Evolutionary conservation across 2,329 filamentous ascomycete genomes (phyloP).

Genomic region (Exophiala mesophila): DNA sequence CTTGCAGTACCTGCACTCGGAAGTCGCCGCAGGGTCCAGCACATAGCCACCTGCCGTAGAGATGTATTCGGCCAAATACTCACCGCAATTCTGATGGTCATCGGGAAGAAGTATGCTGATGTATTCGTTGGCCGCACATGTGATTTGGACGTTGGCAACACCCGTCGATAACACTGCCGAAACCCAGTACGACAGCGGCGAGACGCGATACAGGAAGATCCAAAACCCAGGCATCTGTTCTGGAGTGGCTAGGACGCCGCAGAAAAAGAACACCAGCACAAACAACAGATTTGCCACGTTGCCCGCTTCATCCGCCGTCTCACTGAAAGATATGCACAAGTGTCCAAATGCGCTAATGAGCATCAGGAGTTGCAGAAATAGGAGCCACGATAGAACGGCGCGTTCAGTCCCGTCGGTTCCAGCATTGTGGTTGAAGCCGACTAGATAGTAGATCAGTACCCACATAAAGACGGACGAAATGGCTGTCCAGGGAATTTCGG

Average conservation of each 20-base stretch:
- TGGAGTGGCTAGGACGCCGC: slow-evolving; percentile 56
- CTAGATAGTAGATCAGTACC: slow-evolving; percentile 63
- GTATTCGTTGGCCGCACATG: slow-evolving; percentile 65
- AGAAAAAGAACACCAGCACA: slow-evolving; percentile 56
- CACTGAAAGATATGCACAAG: slow-evolving; percentile 69
- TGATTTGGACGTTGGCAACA: slow-evolving; percentile 61
- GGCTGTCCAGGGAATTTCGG: slow-evolving; percentile 65
- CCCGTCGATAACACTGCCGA: slow-evolving; percentile 66
- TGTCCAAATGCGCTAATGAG: slow-evolving; percentile 68
- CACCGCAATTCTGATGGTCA: slow-evolving; percentile 53
- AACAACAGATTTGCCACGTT: slow-evolving; percentile 58
- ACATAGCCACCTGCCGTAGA: slow-evolving; percentile 46
- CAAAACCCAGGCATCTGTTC: slow-evolving; percentile 62
- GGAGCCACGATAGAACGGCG: slow-evolving; percentile 61
- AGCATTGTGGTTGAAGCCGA: slow-evolving; percentile 43
- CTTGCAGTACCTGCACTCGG: not conserved
- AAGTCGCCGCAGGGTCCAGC: slow-evolving; percentile 38
- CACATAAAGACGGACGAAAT: slow-evolving; percentile 59
- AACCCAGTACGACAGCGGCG: slow-evolving; percentile 77
- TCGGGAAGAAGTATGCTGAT: slow-evolving; percentile 58
- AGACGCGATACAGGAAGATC: slow-evolving; percentile 74
- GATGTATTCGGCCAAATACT: slow-evolving; percentile 55
- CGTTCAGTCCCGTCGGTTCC: slow-evolving; percentile 65
- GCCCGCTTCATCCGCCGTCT: slow-evolving; percentile 61
- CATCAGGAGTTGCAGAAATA: slow-evolving; percentile 61